Evolutionary conservation across 768 basidiomycete genomes (phyloP).

Genomic region (Lentinus brumalis): DNA sequence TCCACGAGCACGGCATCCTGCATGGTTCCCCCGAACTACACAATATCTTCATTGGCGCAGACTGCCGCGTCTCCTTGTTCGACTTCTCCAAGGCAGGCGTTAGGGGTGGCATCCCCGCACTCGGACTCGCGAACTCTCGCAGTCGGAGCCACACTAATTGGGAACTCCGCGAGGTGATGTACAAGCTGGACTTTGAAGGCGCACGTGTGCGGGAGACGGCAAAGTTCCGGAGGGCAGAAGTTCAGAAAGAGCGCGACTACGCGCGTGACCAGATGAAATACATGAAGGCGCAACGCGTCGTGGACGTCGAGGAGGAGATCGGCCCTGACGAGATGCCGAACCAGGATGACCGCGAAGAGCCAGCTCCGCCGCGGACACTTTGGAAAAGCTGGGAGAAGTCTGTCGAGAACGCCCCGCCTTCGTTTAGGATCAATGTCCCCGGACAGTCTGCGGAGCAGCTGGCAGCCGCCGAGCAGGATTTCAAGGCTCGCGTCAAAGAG

Average conservation of each 20-base stretch:
- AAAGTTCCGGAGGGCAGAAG: slow-evolving; percentile 34
- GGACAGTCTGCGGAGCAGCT: slow-evolving; percentile 30
- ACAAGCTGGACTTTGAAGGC: slow-evolving; percentile 49
- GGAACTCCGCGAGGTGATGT: slow-evolving; percentile 60
- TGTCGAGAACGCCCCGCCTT: slow-evolving; percentile 32
- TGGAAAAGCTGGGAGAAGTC: slow-evolving; percentile 40
- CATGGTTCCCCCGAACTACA: slow-evolving; percentile 32
- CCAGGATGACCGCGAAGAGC: slow-evolving; percentile 33
- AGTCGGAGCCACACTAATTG: slow-evolving; percentile 43
- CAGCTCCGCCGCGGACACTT: slow-evolving; percentile 35
- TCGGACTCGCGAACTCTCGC: slow-evolving; percentile 38
- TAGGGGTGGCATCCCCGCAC: slow-evolving; percentile 28
- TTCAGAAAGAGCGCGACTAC: slow-evolving; percentile 32
- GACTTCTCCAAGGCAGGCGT: slow-evolving; percentile 52
- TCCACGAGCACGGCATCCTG: slow-evolving; percentile 38
- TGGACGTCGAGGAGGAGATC: slow-evolving; percentile 12
- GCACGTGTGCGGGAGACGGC: slow-evolving; percentile 39
- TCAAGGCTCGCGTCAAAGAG: neutral
- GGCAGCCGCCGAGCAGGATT: slow-evolving; percentile 16
- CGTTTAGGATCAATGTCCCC: slow-evolving; percentile 36
- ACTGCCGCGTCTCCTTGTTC: slow-evolving; percentile 48
- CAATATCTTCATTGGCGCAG: slow-evolving; percentile 27
- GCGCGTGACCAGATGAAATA: slow-evolving; percentile 18
- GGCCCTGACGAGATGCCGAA: slow-evolving; percentile 1
- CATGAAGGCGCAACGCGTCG: neutral